These are phyloP conservation scores for Alternaria postmessia DNA, from an alignment of 2,329 filamentous ascomycete species.

Conservation along the genomic window DNA sequence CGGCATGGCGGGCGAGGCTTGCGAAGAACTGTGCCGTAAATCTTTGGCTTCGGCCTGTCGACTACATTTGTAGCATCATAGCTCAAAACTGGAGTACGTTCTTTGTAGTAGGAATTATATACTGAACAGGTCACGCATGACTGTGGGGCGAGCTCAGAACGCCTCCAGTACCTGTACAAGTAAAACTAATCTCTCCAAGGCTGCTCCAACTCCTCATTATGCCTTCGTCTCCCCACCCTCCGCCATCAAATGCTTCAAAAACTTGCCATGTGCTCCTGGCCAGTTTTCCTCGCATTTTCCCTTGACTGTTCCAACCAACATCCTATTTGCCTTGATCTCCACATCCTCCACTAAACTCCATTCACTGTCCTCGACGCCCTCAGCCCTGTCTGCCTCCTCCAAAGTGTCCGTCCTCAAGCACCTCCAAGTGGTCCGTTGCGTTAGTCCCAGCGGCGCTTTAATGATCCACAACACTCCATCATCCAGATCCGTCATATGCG, in stretches of 20 bases:
- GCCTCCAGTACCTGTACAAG: not conserved
- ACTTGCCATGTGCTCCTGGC: constrained; percentile 43
- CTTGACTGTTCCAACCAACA: constrained; percentile 47
- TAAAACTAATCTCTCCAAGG: no score
- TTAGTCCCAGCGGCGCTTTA: constrained; percentile 46
- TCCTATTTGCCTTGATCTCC: constrained; percentile 44
- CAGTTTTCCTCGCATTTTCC: constrained; percentile 50
- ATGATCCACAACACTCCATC: constrained; percentile 48
- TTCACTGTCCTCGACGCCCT: constrained; percentile 28
- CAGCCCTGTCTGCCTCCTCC: constrained; percentile 16
- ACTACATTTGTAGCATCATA: not conserved
- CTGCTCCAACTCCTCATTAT: not conserved
- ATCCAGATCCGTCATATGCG: constrained; percentile 43
- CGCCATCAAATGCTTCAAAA: constrained; percentile 34
- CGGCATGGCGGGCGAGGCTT: not conserved
- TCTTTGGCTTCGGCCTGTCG: not conserved
- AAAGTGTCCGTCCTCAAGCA: constrained; percentile 32
- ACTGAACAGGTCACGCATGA: not conserved
- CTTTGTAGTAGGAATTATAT: not conserved
- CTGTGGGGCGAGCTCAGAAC: not conserved
- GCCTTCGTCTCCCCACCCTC: not conserved
- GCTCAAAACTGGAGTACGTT: not conserved
- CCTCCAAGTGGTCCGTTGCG: constrained; percentile 45
- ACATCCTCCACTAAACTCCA: constrained; percentile 49
- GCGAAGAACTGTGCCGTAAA: not conserved